Percentiles rank a stretch among this genome's conserved stretches.
phyloP scores from a whole-genome alignment of 306 rosid genomes.

The Vigna nakashimae region DNA sequence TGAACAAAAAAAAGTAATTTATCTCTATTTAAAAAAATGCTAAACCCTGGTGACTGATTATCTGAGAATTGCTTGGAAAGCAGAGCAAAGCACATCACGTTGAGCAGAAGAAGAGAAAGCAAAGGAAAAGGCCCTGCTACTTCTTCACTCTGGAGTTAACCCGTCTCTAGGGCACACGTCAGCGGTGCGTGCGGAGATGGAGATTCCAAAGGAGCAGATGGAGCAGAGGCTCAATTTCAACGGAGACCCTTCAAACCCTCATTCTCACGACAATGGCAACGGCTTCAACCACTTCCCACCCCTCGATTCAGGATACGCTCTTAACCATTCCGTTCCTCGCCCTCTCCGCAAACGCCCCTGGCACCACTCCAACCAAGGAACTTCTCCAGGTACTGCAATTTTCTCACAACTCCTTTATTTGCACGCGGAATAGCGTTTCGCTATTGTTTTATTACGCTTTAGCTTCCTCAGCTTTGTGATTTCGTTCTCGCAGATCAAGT shows the following conservation, averaged over 20 bases:
- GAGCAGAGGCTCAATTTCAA: conserved; percentile 43
- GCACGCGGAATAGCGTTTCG: background rate
- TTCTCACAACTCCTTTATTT: background rate
- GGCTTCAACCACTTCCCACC: background rate
- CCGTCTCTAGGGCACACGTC: background rate
- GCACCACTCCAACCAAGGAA: conserved; percentile 45
- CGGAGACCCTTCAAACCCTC: conserved; percentile 36
- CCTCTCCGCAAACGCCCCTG: conserved; percentile 47
- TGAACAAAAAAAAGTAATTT: too few species aligned
- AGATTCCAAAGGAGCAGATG: conserved; percentile 32
- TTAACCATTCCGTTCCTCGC: conserved; percentile 14
- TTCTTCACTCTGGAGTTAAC: background rate
- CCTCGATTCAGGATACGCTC: conserved; percentile 32
- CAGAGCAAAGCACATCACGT: background rate
- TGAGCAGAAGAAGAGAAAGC: background rate
- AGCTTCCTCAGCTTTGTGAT: background rate
- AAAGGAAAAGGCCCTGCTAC: background rate
- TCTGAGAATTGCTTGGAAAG: background rate
- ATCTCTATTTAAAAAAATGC: background rate
- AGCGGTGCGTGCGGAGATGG: conserved; percentile 34
- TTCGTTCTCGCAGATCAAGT: conserved; percentile 55
- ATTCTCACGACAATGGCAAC: conserved; percentile 16
- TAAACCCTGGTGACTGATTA: background rate
- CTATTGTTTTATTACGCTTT: background rate
- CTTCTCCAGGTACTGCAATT: conserved; percentile 50